Percentiles rank a stretch among this genome's conserved stretches.
These are phyloP conservation scores for Pleurostoma richardsiae DNA, from an alignment of 2,329 filamentous ascomycete genomes.

Conservation along the genomic window DNA sequence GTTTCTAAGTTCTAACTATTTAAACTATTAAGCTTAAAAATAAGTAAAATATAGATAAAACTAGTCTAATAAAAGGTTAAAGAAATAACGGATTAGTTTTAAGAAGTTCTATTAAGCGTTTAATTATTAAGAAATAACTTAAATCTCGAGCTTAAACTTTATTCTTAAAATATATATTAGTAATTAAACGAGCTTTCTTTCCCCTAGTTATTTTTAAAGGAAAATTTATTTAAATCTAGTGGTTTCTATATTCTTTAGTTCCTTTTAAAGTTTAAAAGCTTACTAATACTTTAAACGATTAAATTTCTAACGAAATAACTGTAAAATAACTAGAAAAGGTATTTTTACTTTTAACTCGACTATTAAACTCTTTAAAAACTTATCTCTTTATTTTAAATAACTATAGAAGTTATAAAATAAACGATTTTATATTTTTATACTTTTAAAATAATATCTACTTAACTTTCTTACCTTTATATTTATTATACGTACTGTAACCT, in stretches of 20 bases:
- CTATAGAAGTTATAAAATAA: no score
- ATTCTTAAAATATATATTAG: neutral
- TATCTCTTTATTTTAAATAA: neutral
- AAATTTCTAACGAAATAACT: neutral
- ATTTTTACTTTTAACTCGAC: neutral
- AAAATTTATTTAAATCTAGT: neutral
- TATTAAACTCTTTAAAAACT: neutral
- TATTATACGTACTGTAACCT: no score
- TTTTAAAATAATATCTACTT: no score
- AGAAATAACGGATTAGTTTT: neutral
- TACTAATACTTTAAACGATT: neutral
- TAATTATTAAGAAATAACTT: neutral
- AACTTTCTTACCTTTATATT: no score
- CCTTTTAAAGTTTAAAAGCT: neutral
- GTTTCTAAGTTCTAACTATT: neutral
- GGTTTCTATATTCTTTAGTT: neutral
- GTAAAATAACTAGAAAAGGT: neutral
- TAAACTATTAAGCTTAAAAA: neutral
- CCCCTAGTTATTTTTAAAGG: neutral
- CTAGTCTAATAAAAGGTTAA: neutral
- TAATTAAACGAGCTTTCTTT: neutral
- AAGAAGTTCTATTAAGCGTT: neutral
- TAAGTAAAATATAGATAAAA: neutral
- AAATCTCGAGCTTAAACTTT: neutral
- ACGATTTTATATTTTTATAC: no score